Base-by-base conservation (phyloP, 2,329 filamentous ascomycete genomes). In the Penicillium sclerotigenum region DNA sequence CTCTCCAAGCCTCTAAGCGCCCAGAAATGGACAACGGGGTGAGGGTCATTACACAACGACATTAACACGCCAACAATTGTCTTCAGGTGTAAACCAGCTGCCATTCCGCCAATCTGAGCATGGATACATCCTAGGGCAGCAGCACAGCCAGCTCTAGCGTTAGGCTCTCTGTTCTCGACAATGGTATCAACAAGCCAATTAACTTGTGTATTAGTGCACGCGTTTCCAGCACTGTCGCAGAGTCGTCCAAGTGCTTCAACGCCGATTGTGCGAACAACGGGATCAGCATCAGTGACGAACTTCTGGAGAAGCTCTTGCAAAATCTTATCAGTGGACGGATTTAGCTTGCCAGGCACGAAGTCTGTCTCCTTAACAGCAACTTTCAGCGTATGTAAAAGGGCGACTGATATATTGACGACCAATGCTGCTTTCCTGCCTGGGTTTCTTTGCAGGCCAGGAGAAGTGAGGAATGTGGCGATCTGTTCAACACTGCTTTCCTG, bases 31-130 rank as follows among this genome's bases (percentile, higher is more conserved):
- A 99, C 94, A 0, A 90, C 87, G 0, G 94, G 92, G 71, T 99
- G 94, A 20, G 93, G 90, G 68, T 99, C 94, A 65, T 92, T 96
- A 72, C 91, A 93, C 10, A 99, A 81, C 8, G 94, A 97, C 89
- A 97, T 96, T n/a, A 99, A 79, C 37, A 99, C 95, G 18, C 93
- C 89, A n/a, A 97, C 83, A 47, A 99, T 97, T 1, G 91, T 97
- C 77, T 97, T 97, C 48, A 99, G 81, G 71, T 99, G 94, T 66
- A 94, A 91, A 4, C 92, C 91, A 52, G 94, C 94, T 51, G 94
- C 94, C 92, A 99, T 97, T 54, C 94, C 93, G 55, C 94, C 95
- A 33, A 99, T 89, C 71, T 96, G 91, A 18, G 91, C 89, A 75
- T 99, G 92, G 49, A 99, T 97, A 54, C 88, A 89, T 9, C 94